These are phyloP conservation scores for Saprolegnia diclina DNA, from an alignment of 352 stramenopile genomes.

Conservation along the genomic window DNA sequence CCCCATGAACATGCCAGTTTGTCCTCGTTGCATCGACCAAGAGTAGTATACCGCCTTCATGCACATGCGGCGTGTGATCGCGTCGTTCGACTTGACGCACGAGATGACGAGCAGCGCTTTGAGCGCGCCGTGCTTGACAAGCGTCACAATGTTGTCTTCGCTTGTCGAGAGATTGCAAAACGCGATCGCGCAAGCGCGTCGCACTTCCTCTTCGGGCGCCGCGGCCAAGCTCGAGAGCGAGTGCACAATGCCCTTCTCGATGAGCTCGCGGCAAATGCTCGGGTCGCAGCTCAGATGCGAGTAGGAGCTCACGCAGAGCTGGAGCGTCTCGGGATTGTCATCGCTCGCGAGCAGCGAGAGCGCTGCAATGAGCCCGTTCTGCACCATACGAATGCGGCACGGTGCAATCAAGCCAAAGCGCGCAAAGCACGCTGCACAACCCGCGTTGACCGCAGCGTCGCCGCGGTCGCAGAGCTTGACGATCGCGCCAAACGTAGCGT, in stretches of 20 bases:
- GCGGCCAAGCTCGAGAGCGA: slow-evolving; percentile 58
- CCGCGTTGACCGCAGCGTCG: slow-evolving; percentile 32
- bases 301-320: slow-evolving; percentile 62
- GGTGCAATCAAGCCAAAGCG: slow-evolving; percentile 56
- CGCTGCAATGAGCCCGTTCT: slow-evolving; percentile 42
- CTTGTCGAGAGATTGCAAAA: slow-evolving; percentile 90
- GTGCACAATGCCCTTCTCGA: slow-evolving; percentile 58
- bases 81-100: slow-evolving; percentile 77
- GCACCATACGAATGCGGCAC: slow-evolving; percentile 46
- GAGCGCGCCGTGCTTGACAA: slow-evolving; percentile 84
- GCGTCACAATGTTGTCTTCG: slow-evolving; percentile 82
- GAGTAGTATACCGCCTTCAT: slow-evolving; percentile 39
- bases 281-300: slow-evolving; percentile 47
- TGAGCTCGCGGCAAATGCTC: slow-evolving; percentile 44
- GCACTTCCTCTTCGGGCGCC: slow-evolving; percentile 62
- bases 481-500: slow-evolving; percentile 41
- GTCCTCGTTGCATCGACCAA: neutral
- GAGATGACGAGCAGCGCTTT: slow-evolving; percentile 81
- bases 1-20: neutral
- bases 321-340: slow-evolving; percentile 46
- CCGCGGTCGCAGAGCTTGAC: slow-evolving; percentile 38
- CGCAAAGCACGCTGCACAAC: slow-evolving; percentile 59
- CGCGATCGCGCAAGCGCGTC: slow-evolving; percentile 76
- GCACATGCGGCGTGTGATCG: slow-evolving; percentile 63
- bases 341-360: slow-evolving; percentile 48